Evolutionary conservation across 2,329 filamentous ascomycete species (phyloP), one percentile per base, ranked within the genome.

Genomic region (Apiospora sp.): DNA sequence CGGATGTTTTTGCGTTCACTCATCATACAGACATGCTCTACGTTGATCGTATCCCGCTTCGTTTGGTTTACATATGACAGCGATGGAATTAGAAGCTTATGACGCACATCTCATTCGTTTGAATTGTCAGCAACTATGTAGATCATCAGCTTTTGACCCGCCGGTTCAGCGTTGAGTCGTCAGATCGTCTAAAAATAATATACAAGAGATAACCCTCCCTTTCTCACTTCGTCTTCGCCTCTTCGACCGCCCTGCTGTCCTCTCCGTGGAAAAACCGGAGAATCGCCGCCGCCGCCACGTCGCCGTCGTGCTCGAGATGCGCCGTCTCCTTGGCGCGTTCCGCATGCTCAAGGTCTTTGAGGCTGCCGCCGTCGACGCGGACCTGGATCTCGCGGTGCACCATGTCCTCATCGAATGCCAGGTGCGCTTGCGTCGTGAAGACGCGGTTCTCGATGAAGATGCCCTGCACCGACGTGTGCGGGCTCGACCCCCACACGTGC

Each of bases 361-460:
- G 86, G 0, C 91, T 91, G 30, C 85, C 85, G 67, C 85, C 83
- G 58, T 90, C 83, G 73, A 92, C 85, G 73, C 93, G 85, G 76
- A 86, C 84, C 75, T 87, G 84, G 69, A 95, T 83, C 71, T 95
- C 82, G 74, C 92, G 87, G 68, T 83, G 86, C 71, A 94, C 89
- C 79, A 95, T 94, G 41, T 90, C 88, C 76, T 89, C 86, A 30
- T 87, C 91, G 79, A 95, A 95, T 73, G 95, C 94, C 1, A 94
- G 90, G 79, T 96, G 94, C 0, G 93, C 94, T 82, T 96, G 94
- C 1, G 95, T 87, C 0, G 92, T 92, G 72, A 96, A 91, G 27
- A 94, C 83, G 30, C 87, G 86, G 64, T 88, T 85, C 16, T 88
- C 86, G 48, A 87, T 83, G 79, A 95, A 96, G 86, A 96, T 90